Evolutionary conservation across 75 land plant genomes (phyloP).

Genomic region (Azolla pinnata): DNA sequence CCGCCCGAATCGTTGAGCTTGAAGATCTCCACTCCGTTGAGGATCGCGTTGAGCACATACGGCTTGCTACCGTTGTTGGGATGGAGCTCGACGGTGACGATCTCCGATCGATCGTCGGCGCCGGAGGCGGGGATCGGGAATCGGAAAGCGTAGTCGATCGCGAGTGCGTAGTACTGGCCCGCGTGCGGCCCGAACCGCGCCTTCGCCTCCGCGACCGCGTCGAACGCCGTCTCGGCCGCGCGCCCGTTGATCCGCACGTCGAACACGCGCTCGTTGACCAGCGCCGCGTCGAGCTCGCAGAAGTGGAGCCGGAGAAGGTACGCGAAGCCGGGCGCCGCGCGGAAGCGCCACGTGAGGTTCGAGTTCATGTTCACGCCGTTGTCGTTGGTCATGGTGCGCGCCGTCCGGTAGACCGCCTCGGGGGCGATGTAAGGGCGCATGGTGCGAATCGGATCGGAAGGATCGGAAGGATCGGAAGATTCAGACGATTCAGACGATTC

Average conservation of each 20-base stretch:
- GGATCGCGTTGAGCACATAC: slow-evolving; percentile 29
- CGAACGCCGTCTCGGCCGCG: slow-evolving; percentile 26
- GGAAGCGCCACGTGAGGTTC: slow-evolving; percentile 53
- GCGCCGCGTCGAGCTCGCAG: slow-evolving; percentile 27
- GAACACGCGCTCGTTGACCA: slow-evolving; percentile 46
- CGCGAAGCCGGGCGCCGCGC: slow-evolving; percentile 37
- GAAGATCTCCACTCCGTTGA: slow-evolving; percentile 71
- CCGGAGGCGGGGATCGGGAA: neutral
- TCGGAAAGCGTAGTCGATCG: slow-evolving; percentile 5
- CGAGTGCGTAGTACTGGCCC: neutral
- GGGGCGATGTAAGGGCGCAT: slow-evolving; percentile 52
- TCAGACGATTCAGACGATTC: no score
- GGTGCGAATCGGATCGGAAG: no score
- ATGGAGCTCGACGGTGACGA: slow-evolving; percentile 29
- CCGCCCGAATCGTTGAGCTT: slow-evolving; percentile 39
- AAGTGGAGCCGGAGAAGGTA: slow-evolving; percentile 57
- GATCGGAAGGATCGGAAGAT: no score
- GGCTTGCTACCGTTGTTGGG: slow-evolving; percentile 7
- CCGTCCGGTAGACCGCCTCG: slow-evolving; percentile 32
- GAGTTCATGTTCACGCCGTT: slow-evolving; percentile 22
- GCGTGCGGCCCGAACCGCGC: neutral
- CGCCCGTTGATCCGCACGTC: slow-evolving; percentile 49
- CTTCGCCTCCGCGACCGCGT: slow-evolving; percentile 29
- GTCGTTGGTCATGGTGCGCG: slow-evolving; percentile 36
- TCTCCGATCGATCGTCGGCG: neutral